Evolutionary conservation across 305 asterid genomes (phyloP), one percentile per base, ranked within the genome.

Genomic region (Coffea humblotiana): DNA sequence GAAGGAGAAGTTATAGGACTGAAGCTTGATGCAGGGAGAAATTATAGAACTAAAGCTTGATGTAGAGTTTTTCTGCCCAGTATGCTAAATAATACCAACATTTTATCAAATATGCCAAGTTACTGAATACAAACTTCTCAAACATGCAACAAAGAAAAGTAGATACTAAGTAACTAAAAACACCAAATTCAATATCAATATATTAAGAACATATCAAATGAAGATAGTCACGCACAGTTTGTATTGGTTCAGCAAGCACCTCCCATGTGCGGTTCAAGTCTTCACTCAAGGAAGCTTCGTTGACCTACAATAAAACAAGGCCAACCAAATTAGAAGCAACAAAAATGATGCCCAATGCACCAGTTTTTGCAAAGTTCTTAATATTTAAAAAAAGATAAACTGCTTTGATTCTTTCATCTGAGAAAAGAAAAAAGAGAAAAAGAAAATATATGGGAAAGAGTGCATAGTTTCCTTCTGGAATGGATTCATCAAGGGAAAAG

Each of bases 191-290:
- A 66, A 27, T 66, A 1, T 66, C 72, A 18, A 12, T 37, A 6
- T 35, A 15, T 43, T 35, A 18, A 35, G 48, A 73, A 29, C 29
- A 58, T 65, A 66, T 7, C 29, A 67, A 47, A 47, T 27, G 29
- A 60, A 69, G 51, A 37, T 78, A 72, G 80, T 74, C 47, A 83
- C 96, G 21, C 88, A 95, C 99, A 47, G 98, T 95, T 90, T 95
- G 99, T 84, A 93, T 93, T 72, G 99, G 97, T 86, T 95, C 99
- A 0, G 99, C 99, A 83, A 95, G 98, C 70, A 95, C 97, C 84
- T 93, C 99, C 99, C 99, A 95, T 3, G 91, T 80, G 56, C 83
- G 82, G 85, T 95, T 74, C 87, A 95, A 87, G 89, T 93, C 98
- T 64, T 86, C 90, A 52, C 16, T 48, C 84, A 95, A 78, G 66